Evolutionary conservation across 1,284 basidiomycete species (phyloP).

Genomic region (Vanrija sp.): DNA sequence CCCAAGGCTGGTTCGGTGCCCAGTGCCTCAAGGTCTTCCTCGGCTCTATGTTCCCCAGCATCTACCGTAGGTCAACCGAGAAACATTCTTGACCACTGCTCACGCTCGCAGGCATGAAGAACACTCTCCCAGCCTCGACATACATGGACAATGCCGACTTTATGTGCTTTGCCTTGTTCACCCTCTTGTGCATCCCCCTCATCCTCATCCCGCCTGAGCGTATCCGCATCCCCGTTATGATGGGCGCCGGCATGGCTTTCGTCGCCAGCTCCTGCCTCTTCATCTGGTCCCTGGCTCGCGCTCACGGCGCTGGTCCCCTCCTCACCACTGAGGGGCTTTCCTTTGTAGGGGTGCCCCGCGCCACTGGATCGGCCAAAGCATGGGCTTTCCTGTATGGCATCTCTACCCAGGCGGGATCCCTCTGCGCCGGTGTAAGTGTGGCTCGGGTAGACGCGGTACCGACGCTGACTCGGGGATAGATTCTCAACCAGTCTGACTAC

Average conservation of each 20-base stretch:
- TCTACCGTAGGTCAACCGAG: constrained; percentile 27
- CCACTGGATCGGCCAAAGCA: constrained; percentile 33
- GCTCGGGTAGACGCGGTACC: neutral
- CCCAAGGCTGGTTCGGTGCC: constrained; percentile 44
- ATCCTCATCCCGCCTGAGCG: constrained; percentile 41
- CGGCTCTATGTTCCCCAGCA: constrained; percentile 33
- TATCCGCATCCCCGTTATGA: constrained; percentile 43
- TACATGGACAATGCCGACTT: constrained; percentile 39
- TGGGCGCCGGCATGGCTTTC: constrained; percentile 35
- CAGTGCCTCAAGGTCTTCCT: constrained; percentile 47
- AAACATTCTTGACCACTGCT: neutral
- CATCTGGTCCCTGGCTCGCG: constrained; percentile 42
- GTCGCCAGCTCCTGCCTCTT: constrained; percentile 43
- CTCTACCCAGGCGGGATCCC: constrained; percentile 21
- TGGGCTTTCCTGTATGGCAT: constrained; percentile 48
- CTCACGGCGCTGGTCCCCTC: constrained; percentile 43
- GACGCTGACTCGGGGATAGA: constrained; percentile 12
- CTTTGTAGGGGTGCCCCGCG: constrained; percentile 22
- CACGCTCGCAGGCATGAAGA: constrained; percentile 19
- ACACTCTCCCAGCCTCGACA: constrained; percentile 30
- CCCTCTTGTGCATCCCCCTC: constrained; percentile 40
- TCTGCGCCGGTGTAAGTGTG: constrained; percentile 30
- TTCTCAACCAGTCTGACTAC: constrained; percentile 34
- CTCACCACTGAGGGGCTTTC: constrained; percentile 28
- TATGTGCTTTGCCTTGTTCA: constrained; percentile 48